phyloP scores from a whole-genome alignment of 805 yeast genomes.

The Barnettozyma pratensis region DNA sequence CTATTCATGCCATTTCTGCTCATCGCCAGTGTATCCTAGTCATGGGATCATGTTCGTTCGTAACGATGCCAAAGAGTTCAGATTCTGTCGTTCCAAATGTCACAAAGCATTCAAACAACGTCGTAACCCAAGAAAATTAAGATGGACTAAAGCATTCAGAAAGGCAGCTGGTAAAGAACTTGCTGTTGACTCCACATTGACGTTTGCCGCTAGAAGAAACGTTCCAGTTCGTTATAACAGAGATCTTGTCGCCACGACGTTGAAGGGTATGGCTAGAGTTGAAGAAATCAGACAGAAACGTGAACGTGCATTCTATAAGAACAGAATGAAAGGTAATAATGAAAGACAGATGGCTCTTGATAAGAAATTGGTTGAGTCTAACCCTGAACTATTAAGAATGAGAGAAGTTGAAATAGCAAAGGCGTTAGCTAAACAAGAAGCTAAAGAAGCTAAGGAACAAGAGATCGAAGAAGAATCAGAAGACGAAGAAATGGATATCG shows the following conservation, averaged over 20 bases:
- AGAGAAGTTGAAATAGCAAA: constrained; percentile 89
- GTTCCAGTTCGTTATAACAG: constrained; percentile 97
- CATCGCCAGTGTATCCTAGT: constrained; percentile 91
- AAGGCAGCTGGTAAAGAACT: constrained; percentile 98
- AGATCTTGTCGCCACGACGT: constrained; percentile 89
- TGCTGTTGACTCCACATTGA: constrained; percentile 93
- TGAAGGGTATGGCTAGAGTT: constrained; percentile 92
- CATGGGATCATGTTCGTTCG: constrained; percentile 98
- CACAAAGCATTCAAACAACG: constrained; percentile 96
- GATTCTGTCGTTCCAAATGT: constrained; percentile 97
- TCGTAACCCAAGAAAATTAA: constrained; percentile 96
- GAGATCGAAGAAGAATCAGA: constrained; percentile 43
- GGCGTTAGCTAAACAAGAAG: constrained; percentile 65
- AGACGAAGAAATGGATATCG: constrained; percentile 52
- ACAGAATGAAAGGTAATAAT: constrained; percentile 97
- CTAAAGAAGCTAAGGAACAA: constrained; percentile 44
- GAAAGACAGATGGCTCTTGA: constrained; percentile 82
- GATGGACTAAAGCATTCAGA: constrained; percentile 98
- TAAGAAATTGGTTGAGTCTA: constrained; percentile 78
- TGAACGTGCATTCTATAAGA: constrained; percentile 98
- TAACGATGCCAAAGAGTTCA: constrained; percentile 95
- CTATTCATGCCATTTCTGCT: constrained; percentile 92
- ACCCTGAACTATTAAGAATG: constrained; percentile 86
- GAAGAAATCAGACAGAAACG: constrained; percentile 95
- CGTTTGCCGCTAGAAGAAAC: constrained; percentile 96